phyloP scores from a whole-genome alignment of 2,329 filamentous ascomycete species.

The Myriangium duriaei region DNA sequence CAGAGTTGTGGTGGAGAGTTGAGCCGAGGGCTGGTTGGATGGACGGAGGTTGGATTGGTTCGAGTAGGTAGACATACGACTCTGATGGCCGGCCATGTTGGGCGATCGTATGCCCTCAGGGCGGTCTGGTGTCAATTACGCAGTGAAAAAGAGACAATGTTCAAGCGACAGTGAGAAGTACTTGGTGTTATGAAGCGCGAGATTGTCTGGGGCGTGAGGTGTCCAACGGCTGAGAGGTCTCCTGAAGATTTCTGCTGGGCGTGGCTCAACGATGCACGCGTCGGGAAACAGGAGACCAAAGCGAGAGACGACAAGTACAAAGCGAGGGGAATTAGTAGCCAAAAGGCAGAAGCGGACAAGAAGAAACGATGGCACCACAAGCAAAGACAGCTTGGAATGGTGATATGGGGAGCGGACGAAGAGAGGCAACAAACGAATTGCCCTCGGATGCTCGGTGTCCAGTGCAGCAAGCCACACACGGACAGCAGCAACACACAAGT shows the following conservation, averaged over 20 bases:
- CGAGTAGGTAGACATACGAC: slow-evolving; percentile 50
- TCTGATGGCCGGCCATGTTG: slow-evolving; percentile 40
- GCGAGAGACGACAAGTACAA: slow-evolving; percentile 2
- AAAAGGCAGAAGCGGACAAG: too few relatives aligned
- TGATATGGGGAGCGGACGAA: too few relatives aligned
- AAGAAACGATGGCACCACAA: too few relatives aligned
- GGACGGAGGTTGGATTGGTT: slow-evolving; percentile 44
- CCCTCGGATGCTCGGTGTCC: neutral
- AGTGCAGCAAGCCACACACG: too few relatives aligned
- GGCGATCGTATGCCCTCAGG: slow-evolving; percentile 10
- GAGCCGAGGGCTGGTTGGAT: slow-evolving; percentile 55
- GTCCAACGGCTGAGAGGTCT: slow-evolving; percentile 3
- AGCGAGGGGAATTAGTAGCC: neutral
- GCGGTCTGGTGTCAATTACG: slow-evolving; percentile 3
- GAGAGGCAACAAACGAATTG: slow-evolving; percentile 9
- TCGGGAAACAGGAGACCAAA: neutral
- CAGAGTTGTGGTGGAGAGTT: slow-evolving; percentile 84
- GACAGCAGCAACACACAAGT: neutral
- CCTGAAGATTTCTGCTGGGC: slow-evolving; percentile 8
- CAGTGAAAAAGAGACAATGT: neutral
- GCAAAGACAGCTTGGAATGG: too few relatives aligned
- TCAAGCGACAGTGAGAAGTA: neutral
- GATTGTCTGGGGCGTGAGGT: neutral
- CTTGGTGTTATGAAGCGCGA: neutral
- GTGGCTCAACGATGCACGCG: neutral